phyloP scores from a whole-genome alignment of 257 asterid species.

The Coffea canephora region DNA sequence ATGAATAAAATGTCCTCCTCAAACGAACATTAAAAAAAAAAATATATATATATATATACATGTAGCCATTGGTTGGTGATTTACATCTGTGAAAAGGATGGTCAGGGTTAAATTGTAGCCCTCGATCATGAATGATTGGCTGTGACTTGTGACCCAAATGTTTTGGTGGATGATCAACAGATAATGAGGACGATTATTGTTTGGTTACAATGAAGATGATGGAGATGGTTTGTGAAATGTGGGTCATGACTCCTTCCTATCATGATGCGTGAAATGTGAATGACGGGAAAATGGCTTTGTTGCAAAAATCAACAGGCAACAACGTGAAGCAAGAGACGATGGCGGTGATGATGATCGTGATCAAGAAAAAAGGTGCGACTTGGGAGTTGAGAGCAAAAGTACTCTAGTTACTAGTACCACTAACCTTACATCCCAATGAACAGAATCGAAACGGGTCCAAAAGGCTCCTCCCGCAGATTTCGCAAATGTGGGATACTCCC shows the following conservation, averaged over 20 bases:
- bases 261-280: background rate
- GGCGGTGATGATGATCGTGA: background rate
- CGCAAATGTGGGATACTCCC: conserved; percentile 73
- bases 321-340: background rate
- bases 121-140: conserved; percentile 8
- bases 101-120: background rate
- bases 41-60: background rate
- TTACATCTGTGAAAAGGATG: conserved; percentile 19
- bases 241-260: conserved; percentile 2
- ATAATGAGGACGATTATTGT: conserved; percentile 12
- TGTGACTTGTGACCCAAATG: conserved; percentile 5
- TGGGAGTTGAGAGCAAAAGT: background rate
- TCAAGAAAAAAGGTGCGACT: background rate
- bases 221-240: conserved; percentile 14
- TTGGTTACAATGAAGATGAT: conserved; percentile 10
- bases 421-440: conserved; percentile 93
- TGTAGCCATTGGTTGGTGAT: conserved; percentile 19
- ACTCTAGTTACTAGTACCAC: background rate
- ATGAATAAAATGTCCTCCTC: conserved; percentile 10
- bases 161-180: background rate
- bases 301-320: background rate
- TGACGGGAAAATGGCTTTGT: background rate
- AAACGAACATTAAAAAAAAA: background rate
- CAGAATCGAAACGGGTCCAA: conserved; percentile 87
- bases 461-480: conserved; percentile 82